phyloP scores from a whole-genome alignment of 1,284 basidiomycete genomes.

The Trichosporon coremiiforme region DNA sequence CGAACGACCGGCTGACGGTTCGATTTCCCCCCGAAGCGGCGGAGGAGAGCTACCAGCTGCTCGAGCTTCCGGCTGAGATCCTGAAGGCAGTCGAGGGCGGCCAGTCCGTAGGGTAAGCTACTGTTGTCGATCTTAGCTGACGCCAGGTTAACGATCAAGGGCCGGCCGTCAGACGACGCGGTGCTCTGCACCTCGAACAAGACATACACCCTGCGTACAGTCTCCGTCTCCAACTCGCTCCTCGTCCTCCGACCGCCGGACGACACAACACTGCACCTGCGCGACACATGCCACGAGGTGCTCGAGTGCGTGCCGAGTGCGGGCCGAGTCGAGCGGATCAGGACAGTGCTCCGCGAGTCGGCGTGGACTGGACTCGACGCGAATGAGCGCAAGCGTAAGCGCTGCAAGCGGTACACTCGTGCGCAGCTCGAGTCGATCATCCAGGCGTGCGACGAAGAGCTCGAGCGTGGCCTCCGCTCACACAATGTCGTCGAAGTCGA shows the following conservation, averaged over 20 bases:
- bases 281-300: slow-evolving; percentile 66
- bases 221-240: slow-evolving; percentile 80
- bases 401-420: slow-evolving; percentile 60
- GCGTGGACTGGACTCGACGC: slow-evolving; percentile 64
- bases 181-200: slow-evolving; percentile 77
- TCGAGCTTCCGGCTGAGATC: slow-evolving; percentile 55
- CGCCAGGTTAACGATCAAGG: slow-evolving; percentile 75
- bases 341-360: slow-evolving; percentile 64
- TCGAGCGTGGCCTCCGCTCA: slow-evolving; percentile 66
- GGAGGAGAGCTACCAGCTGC: slow-evolving; percentile 52
- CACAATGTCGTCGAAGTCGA: slow-evolving; percentile 71
- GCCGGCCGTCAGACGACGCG: slow-evolving; percentile 75
- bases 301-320: slow-evolving; percentile 73
- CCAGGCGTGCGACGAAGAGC: slow-evolving; percentile 75
- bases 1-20: slow-evolving; percentile 30
- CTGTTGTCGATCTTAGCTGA: background rate
- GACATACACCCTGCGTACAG: slow-evolving; percentile 78
- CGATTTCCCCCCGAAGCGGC: slow-evolving; percentile 34
- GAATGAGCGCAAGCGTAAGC: slow-evolving; percentile 28
- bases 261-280: slow-evolving; percentile 39
- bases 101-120: slow-evolving; percentile 44
- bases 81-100: slow-evolving; percentile 49
- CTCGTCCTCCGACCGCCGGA: slow-evolving; percentile 65
- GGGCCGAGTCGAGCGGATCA: slow-evolving; percentile 71
- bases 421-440: slow-evolving; percentile 66